Evolutionary conservation across 1,139 yeast species (phyloP).

Genomic region (Trichomonascaceae sp.): DNA sequence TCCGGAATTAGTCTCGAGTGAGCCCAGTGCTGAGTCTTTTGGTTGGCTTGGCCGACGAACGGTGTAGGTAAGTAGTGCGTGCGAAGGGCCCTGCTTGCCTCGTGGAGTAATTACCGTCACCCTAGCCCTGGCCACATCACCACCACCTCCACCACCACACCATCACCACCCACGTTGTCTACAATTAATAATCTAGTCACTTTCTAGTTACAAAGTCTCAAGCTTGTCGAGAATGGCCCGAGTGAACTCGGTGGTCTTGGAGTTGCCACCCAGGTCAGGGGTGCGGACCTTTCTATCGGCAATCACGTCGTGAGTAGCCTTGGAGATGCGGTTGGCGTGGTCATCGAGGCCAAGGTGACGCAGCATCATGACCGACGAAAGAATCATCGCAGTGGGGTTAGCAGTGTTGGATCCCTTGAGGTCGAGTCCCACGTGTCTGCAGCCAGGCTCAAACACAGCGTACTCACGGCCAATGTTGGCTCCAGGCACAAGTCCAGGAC

Average conservation of each 20-base stretch:
- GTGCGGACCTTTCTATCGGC: constrained; percentile 77
- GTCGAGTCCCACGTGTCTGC: constrained; percentile 98
- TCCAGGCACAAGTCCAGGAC: constrained; percentile 98
- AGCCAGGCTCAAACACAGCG: constrained; percentile 98
- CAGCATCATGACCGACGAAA: constrained; percentile 80
- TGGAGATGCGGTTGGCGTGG: constrained; percentile 73
- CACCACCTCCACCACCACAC: too few species aligned
- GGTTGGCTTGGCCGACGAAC: too few species aligned
- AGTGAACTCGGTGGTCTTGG: constrained; percentile 89
- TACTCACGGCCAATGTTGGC: constrained; percentile 96
- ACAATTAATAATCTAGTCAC: too few species aligned
- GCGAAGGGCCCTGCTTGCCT: too few species aligned
- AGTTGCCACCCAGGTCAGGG: constrained; percentile 78
- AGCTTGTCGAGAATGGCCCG: constrained; percentile 64
- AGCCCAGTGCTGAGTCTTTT: too few species aligned
- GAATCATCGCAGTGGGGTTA: constrained; percentile 96
- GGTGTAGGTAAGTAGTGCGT: too few species aligned
- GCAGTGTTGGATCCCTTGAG: constrained; percentile 90
- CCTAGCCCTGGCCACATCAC: too few species aligned
- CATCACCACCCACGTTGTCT: too few species aligned
- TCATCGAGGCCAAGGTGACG: constrained; percentile 85
- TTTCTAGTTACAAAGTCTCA: constrained; percentile 25
- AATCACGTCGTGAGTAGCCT: constrained; percentile 80
- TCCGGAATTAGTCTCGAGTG: too few species aligned
- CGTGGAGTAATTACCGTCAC: too few species aligned